Percentiles rank a stretch among this genome's conserved stretches.
These are phyloP conservation scores for Paramecium bursaria DNA, from an alignment of 73 alveolate genomes.

Conservation along the genomic window DNA sequence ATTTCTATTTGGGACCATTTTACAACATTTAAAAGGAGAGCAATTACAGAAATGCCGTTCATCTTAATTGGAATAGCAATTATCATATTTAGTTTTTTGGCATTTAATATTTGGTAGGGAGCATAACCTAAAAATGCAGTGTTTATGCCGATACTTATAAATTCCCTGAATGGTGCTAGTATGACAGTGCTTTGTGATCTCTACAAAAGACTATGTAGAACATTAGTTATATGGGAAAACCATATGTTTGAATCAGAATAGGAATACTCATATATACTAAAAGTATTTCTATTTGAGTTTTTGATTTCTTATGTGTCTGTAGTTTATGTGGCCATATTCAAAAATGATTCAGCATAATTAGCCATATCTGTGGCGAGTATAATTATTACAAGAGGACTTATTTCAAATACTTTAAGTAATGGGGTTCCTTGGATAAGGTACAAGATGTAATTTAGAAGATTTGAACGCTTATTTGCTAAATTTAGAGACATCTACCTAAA, in stretches of 20 bases:
- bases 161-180: conserved; percentile 29
- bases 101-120: conserved; percentile 14
- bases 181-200: conserved; percentile 53
- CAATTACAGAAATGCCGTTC: conserved; percentile 19
- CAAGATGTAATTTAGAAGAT: background rate
- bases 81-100: conserved; percentile 14
- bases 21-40: conserved; percentile 41
- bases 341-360: conserved; percentile 10
- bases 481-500: background rate
- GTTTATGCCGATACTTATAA: conserved; percentile 25
- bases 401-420: conserved; percentile 7
- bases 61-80: conserved; percentile 43
- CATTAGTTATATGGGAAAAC: conserved; percentile 52
- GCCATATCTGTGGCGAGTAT: conserved; percentile 36
- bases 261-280: conserved; percentile 41
- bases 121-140: background rate
- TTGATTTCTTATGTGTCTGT: conserved; percentile 37
- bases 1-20: conserved; percentile 15
- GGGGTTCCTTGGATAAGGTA: background rate
- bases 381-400: conserved; percentile 42
- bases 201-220: conserved; percentile 27
- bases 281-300: conserved; percentile 44
- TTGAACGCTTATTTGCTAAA: background rate
- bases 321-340: conserved; percentile 33
- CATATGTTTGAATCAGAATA: conserved; percentile 25